Base-by-base conservation (phyloP, 2,329 filamentous ascomycete genomes). In the Didymella segeticola region DNA sequence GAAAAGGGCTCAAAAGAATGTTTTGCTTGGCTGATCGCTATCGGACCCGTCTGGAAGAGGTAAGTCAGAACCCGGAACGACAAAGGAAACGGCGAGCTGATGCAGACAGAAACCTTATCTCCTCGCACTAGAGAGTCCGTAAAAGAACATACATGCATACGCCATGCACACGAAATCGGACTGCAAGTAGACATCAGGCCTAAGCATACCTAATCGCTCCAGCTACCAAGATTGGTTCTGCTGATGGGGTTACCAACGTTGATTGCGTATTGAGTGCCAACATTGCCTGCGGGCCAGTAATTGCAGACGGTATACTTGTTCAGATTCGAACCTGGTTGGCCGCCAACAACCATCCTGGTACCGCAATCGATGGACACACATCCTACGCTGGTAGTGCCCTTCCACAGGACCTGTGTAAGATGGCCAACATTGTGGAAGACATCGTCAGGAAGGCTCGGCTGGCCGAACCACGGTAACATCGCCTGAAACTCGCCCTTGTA, bases 401-500 rank as follows among this genome's bases (percentile, higher is more conserved):
- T 75, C 74, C 73, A 76, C 22, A 76, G 55, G 46, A 76, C 47
- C 53, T 73, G 69, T 6, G 72, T 75, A n/a, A 74, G 60, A 43
- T 76, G 73, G 15, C 72, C 73, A 29, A 70, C 68, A 2, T 57
- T 37, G 43, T 68, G 60, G 59, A 73, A 71, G 19, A 67, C 61
- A 10, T 59, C 78, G 72, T 92, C 90, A 6, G 67, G 58, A 26
- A 69, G 41, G 70, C 79, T 81, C 53, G 75, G 70, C 62, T 80
- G 51, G 60, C 86, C 88, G 69, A 89, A 95, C 71, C 77, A 80
- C 47, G 77, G 74, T 25, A 70, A 67, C 53, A 81, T 81, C 76
- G 82, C 87, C 59, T 72, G 71, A 66, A 89, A 79, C 76, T 96
- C 91, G 67, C 84, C 84, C 74, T 95, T 91, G 84, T 97, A 97